Base-by-base conservation (phyloP, 805 yeast genomes). In the Priceomyces castillae region DNA sequence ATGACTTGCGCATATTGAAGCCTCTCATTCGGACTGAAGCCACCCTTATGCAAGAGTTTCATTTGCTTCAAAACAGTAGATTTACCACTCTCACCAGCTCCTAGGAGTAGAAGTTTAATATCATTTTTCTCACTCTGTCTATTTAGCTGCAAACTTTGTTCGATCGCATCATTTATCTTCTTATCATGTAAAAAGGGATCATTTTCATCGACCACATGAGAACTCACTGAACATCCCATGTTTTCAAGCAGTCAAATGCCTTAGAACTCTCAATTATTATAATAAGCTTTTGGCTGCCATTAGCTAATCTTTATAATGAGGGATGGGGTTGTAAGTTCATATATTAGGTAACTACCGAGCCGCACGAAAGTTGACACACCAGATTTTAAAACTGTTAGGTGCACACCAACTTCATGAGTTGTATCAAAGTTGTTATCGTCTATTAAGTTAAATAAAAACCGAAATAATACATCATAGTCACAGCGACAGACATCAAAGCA, bases 21-120 rank as follows among this genome's bases (percentile, higher is more conserved):
- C 41, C 96, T 73, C 62, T 94, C 98, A 49, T 81, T 85, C 39
- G 77, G 77, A 1, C 86, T 72, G 66, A 92, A 94, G 2, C 96
- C 95, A 35, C 86, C 84, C 46, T 88, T 86, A 60, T 94, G 97
- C 34, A 90, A 63, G 14, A 94, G 71, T 53, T 86, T 80, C 81
- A 90, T 76, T 61, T 90, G 97, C 62, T 90, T 90, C 51, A 90
- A 67, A 5, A 90, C 96, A 0, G 98, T 90, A 2, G 96, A 86
- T 60, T 90, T 90, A 4, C 98, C 97, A 40, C 92, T 82, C 59
- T 90, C 98, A 3, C 97, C 98, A 0, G 98, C 87, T 34, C 98
- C 97, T 28, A 90, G 66, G n/a, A 92, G 70, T 31, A 92, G 64
- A 47, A 92, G 70, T 59, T 84, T 88, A 28, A 84, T 76, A 51